Conservation (phyloP, 192 early-diverging fungal genomes). For the Cetraspora pellucida region DNA sequence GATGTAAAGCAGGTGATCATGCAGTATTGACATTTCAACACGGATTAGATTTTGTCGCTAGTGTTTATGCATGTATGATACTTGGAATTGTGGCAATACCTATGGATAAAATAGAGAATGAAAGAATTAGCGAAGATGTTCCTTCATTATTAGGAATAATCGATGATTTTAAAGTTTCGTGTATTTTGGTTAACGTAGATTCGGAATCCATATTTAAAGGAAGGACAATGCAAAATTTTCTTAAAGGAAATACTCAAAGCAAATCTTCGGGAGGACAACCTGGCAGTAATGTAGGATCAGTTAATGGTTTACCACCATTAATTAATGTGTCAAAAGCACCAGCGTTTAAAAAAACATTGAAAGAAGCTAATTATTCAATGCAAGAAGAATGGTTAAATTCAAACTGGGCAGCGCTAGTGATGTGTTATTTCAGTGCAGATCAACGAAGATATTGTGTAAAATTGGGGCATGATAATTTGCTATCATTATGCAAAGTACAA, state of each 20-base stretch:
- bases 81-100: conserved; percentile 75
- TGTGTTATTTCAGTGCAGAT: conserved; percentile 56
- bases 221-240: conserved; percentile 54
- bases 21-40: conserved; percentile 68
- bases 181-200: conserved; percentile 62
- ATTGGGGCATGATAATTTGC: conserved; percentile 56
- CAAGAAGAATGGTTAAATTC: conserved; percentile 55
- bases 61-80: conserved; percentile 80
- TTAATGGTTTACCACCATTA: conserved; percentile 50
- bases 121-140: conserved; percentile 71
- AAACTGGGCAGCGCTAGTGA: conserved; percentile 57
- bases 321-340: conserved; percentile 69
- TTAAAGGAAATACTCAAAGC: conserved; percentile 51
- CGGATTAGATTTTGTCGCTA: conserved; percentile 69
- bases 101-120: conserved; percentile 65
- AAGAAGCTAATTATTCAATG: conserved; percentile 60
- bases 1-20: conserved; percentile 57
- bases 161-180: conserved; percentile 60
- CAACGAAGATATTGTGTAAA: conserved; percentile 46
- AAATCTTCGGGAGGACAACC: neutral
- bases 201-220: conserved; percentile 71
- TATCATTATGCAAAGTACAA: conserved; percentile 65
- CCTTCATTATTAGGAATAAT: conserved; percentile 61
- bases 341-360: conserved; percentile 61
- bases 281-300: conserved; percentile 40